Base-by-base conservation (phyloP, 2,329 filamentous ascomycete species). In the Didymella pomorum region DNA sequence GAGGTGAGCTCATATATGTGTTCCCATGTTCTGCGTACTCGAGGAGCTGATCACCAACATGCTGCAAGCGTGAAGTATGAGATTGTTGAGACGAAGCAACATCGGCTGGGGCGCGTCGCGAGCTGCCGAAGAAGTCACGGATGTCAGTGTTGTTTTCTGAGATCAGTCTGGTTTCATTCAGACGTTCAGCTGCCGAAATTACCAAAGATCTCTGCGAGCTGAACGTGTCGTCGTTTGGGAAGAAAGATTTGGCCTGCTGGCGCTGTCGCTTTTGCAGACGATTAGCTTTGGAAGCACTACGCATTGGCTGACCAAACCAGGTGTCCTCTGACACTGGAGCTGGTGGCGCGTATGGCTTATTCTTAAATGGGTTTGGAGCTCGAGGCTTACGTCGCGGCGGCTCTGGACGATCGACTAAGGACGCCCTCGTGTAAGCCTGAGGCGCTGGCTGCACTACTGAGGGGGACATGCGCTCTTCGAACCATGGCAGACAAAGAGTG, bases 261-360 rank as follows among this genome's bases (percentile, higher is more conserved):
- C 39, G 51, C 12, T 23, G 6, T 8, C 45, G 52, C 21, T 57
- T 66, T 29, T 44, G 61, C n/a, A 33, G 37, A 42, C 28, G 44
- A 48, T 57, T 18, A 2, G 21, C 12, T 14, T 58, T 44, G 12
- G 35, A 39, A 14, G 50, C 28, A 1, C 51, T 52, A 41, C 46
- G 56, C 57, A 67, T 60, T 8, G 60, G 56, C 20, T 67, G 61
- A 11, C 69, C 62, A 25, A 72, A 69, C 64, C 69, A 71, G 9
- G 49, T 58, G 14, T 68, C 64, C n/a, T 63, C 45, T 5, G 41
- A 41, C 11, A 45, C 29, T 39, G 50, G 56, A 23, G 66, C 44
- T 25, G 71, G 73, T 25, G 66, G 64, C 5, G 69, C 59, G 49
- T 75, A 77, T 2, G 74, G 67, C 39, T 69, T 74, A 44, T 74